Evolutionary conservation across 2,329 filamentous ascomycete genomes (phyloP).

Genomic region (Intubia oerlemansii): DNA sequence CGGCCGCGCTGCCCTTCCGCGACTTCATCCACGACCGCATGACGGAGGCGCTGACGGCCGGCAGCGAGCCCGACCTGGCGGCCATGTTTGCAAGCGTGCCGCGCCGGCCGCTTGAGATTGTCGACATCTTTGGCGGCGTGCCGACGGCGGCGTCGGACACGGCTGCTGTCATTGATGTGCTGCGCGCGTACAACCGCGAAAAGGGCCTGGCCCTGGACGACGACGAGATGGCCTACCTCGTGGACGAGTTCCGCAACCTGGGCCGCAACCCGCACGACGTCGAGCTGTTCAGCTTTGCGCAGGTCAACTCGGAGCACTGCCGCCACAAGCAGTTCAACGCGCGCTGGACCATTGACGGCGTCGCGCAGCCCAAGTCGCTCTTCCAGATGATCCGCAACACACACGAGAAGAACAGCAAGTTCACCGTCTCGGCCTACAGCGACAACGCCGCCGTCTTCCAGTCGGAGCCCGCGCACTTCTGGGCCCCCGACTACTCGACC

Average conservation of each 20-base stretch:
- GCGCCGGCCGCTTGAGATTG: slow-evolving; percentile 43
- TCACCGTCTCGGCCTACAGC: slow-evolving; percentile 88
- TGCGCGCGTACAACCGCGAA: slow-evolving; percentile 66
- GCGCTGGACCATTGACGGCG: slow-evolving; percentile 82
- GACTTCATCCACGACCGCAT: slow-evolving; percentile 81
- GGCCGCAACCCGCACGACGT: slow-evolving; percentile 61
- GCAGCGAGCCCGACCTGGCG: slow-evolving; percentile 33
- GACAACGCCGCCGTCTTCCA: slow-evolving; percentile 91
- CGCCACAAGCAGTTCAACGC: slow-evolving; percentile 86
- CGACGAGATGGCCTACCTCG: slow-evolving; percentile 81
- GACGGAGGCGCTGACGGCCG: slow-evolving; percentile 60
- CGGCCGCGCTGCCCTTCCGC: slow-evolving; percentile 24
- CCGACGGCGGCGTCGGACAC: too few relatives aligned
- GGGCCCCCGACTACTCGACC: slow-evolving; percentile 72
- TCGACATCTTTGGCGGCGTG: slow-evolving; percentile 42
- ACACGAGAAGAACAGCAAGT: slow-evolving; percentile 58
- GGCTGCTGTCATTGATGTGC: slow-evolving; percentile 43
- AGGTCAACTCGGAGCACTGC: slow-evolving; percentile 95
- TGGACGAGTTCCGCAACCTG: slow-evolving; percentile 55
- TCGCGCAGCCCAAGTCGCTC: slow-evolving; percentile 55
- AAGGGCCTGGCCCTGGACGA: slow-evolving; percentile 73
- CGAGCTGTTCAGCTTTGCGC: slow-evolving; percentile 97
- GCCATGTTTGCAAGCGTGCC: slow-evolving; percentile 57
- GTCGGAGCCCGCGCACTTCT: slow-evolving; percentile 51
- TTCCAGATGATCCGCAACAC: slow-evolving; percentile 97